Evolutionary conservation across 768 basidiomycete species (phyloP).

Genomic region (Lactifluus subvellereus): DNA sequence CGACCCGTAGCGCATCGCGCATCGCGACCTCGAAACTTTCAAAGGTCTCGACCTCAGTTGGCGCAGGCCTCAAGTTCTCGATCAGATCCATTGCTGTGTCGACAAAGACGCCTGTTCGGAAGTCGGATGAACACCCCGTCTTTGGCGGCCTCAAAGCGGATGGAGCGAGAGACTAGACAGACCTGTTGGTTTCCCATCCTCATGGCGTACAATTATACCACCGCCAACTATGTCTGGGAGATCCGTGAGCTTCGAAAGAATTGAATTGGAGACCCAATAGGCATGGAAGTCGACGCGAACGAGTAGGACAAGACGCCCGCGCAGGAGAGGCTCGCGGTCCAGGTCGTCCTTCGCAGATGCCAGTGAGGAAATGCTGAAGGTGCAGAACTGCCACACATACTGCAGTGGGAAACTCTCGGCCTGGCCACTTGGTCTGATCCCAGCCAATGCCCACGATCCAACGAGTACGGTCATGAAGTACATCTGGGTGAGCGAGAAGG

Average conservation of each 20-base stretch:
- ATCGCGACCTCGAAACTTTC: slow-evolving; percentile 62
- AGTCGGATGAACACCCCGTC: not conserved
- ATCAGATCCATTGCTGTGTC: slow-evolving; percentile 86
- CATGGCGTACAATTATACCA: slow-evolving; percentile 64
- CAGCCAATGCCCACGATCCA: slow-evolving; percentile 91
- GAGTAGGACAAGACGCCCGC: slow-evolving; percentile 65
- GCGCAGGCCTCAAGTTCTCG: slow-evolving; percentile 45
- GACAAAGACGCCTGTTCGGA: slow-evolving; percentile 56
- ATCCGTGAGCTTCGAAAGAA: slow-evolving; percentile 56
- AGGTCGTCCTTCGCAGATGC: slow-evolving; percentile 54
- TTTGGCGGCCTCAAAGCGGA: not conserved
- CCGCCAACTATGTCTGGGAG: slow-evolving; percentile 65
- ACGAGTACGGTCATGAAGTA: slow-evolving; percentile 42
- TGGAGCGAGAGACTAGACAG: slow-evolving; percentile 15
- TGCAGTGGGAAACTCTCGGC: slow-evolving; percentile 56
- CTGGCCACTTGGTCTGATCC: slow-evolving; percentile 82
- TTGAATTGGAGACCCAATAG: slow-evolving; percentile 73
- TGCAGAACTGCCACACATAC: slow-evolving; percentile 36
- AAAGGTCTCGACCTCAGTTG: slow-evolving; percentile 49
- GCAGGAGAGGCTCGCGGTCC: slow-evolving; percentile 59
- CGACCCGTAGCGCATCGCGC: slow-evolving; percentile 64
- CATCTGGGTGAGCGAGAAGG: slow-evolving; percentile 51
- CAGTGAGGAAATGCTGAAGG: not conserved
- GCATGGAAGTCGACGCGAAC: slow-evolving; percentile 80
- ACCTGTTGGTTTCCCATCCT: slow-evolving; percentile 64